phyloP scores from a whole-genome alignment of 2,329 filamentous ascomycete species.

The Ascosphaera aggregata region DNA sequence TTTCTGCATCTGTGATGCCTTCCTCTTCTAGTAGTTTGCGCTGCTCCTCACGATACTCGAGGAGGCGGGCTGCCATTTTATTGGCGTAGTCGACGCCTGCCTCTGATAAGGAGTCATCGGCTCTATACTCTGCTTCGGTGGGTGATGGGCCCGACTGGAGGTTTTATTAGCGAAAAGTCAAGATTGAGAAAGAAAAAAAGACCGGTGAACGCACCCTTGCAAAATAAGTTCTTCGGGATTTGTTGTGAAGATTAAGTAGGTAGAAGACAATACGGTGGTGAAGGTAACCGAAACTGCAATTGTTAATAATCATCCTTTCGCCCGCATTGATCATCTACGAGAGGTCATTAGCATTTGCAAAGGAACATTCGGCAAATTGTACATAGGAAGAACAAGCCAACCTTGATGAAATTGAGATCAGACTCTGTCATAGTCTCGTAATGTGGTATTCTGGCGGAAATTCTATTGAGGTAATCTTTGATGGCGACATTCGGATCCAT shows the following conservation, averaged over 20 bases:
- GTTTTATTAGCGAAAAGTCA: constrained; percentile 6
- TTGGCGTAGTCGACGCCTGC: constrained; percentile 60
- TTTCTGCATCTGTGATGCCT: constrained; percentile 44
- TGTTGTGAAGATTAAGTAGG: constrained; percentile 91
- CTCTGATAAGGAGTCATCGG: constrained; percentile 62
- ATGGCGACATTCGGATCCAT: constrained; percentile 89
- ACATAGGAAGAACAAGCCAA: constrained; percentile 7
- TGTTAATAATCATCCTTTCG: constrained; percentile 82
- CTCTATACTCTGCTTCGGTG: constrained; percentile 76
- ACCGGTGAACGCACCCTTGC: constrained; percentile 37
- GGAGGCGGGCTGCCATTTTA: constrained; percentile 64
- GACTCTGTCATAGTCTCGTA: constrained; percentile 93
- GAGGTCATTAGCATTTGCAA: background rate
- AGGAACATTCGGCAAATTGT: background rate
- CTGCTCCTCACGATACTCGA: constrained; percentile 67
- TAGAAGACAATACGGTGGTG: constrained; percentile 97
- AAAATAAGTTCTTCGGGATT: constrained; percentile 83
- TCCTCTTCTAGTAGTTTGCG: constrained; percentile 42
- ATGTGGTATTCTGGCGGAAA: constrained; percentile 76
- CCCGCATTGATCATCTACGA: constrained; percentile 82
- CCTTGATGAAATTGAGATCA: constrained; percentile 88
- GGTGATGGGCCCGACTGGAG: constrained; percentile 50
- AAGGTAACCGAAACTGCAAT: constrained; percentile 87
- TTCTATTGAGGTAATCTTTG: constrained; percentile 70
- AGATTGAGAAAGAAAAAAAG: background rate